Evolutionary conservation across 768 basidiomycete species (phyloP).

Genomic region (Boletus tylopilopsis): DNA sequence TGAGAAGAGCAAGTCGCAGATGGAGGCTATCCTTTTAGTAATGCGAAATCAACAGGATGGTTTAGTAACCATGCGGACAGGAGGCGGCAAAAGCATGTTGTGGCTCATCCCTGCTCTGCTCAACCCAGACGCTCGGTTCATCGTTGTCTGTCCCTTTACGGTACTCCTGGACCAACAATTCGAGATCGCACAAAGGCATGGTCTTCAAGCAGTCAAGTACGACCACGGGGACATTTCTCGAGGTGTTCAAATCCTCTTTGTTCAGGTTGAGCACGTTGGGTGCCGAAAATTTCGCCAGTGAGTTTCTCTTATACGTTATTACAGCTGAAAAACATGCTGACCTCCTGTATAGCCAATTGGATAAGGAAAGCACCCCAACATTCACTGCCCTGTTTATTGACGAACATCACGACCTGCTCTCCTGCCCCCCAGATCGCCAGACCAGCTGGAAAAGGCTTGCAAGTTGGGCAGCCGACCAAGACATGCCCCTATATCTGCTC

Average conservation of each 20-base stretch:
- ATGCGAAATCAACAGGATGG: constrained; percentile 2
- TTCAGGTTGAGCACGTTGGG: background rate
- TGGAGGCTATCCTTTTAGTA: background rate
- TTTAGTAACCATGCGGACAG: constrained; percentile 6
- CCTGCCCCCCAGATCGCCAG: background rate
- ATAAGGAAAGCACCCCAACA: background rate
- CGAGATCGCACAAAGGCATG: background rate
- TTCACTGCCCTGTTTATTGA: background rate
- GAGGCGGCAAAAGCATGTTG: constrained; percentile 3
- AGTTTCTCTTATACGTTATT: background rate
- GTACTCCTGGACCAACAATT: background rate
- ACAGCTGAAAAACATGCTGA: background rate
- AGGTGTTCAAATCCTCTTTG: background rate
- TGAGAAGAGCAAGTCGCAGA: constrained; percentile 1
- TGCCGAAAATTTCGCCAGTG: background rate
- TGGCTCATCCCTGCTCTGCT: constrained; percentile 1
- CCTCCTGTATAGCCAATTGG: background rate
- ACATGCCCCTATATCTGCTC: background rate
- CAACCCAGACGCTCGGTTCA: background rate
- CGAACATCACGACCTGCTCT: background rate
- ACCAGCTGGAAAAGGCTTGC: constrained; percentile 2
- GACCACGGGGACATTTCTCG: background rate
- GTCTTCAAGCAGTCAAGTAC: background rate
- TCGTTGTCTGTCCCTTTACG: constrained; percentile 1
- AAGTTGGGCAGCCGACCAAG: background rate